Percentiles rank a stretch among this genome's conserved stretches.
Evolutionary conservation across 2,329 filamentous ascomycete species (phyloP).

Genomic region (Trichoderma sp.): DNA sequence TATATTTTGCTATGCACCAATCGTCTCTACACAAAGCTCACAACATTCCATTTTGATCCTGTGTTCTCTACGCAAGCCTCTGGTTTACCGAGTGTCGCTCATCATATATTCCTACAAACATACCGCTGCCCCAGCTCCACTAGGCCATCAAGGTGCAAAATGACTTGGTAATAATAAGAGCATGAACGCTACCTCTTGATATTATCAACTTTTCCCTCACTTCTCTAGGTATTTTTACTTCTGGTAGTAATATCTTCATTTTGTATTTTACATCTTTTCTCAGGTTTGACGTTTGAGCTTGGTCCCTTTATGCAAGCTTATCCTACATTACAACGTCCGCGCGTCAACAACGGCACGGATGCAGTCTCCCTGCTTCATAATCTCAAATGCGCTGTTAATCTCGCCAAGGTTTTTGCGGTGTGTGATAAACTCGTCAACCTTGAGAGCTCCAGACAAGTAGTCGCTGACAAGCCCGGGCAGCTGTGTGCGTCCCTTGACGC

Average conservation of each 20-base stretch:
- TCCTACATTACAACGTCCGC: constrained; percentile 41
- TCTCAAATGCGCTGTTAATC: constrained; percentile 88
- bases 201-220: neutral
- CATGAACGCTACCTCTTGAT: neutral
- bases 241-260: neutral
- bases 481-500: constrained; percentile 96
- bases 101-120: neutral
- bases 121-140: neutral
- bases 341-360: constrained; percentile 89
- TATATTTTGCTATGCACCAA: neutral
- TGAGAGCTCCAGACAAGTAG: constrained; percentile 86
- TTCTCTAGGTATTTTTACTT: neutral
- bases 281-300: too few relatives aligned
- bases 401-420: constrained; percentile 80
- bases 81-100: neutral
- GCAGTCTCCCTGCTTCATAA: constrained; percentile 96
- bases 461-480: constrained; percentile 83
- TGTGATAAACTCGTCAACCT: constrained; percentile 99
- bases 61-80: neutral
- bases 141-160: constrained; percentile 4
- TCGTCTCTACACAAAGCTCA: neutral
- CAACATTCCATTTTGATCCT: neutral
- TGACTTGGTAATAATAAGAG: neutral
- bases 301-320: too few relatives aligned
- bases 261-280: neutral